phyloP scores from a whole-genome alignment of 495 filamentous ascomycete genomes.

The Penicillium antarcticum region DNA sequence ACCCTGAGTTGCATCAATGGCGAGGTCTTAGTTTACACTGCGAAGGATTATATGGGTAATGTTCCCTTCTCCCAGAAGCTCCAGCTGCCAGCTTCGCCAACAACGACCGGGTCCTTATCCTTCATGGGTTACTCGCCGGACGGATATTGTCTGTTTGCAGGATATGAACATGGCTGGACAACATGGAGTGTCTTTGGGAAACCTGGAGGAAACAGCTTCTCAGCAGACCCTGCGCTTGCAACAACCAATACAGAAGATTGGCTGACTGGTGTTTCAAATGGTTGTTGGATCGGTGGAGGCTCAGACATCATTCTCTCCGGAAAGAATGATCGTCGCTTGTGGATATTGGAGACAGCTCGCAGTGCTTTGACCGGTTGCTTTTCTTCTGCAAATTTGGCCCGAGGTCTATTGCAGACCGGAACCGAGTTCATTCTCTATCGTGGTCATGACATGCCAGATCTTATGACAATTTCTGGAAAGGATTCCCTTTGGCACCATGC shows the following conservation, averaged over 20 bases:
- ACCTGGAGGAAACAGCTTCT: conserved; percentile 76
- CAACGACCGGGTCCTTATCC: conserved; percentile 64
- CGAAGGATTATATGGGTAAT: conserved; percentile 88
- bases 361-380: conserved; percentile 89
- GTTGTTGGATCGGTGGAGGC: conserved; percentile 82
- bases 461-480: conserved; percentile 90
- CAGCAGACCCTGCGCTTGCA: conserved; percentile 60
- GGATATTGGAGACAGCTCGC: conserved; percentile 86
- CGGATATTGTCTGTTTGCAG: conserved; percentile 93
- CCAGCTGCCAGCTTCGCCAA: conserved; percentile 57
- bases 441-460: conserved; percentile 85
- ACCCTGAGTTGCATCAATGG: conserved; percentile 83
- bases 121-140: conserved; percentile 89
- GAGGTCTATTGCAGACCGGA: conserved; percentile 83
- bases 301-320: conserved; percentile 77
- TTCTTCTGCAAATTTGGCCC: conserved; percentile 81
- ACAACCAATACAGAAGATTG: conserved; percentile 70
- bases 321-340: conserved; percentile 70
- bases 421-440: conserved; percentile 86
- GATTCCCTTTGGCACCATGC: conserved; percentile 89
- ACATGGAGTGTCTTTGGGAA: conserved; percentile 98
- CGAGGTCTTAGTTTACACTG: conserved; percentile 79
- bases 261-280: conserved; percentile 70
- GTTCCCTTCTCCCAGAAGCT: conserved; percentile 87
- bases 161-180: conserved; percentile 90